A percentile compares a stretch with the other conserved stretches of the same genome.
Evolutionary conservation across 2,329 filamentous ascomycete species (phyloP).

Genomic region (Huntiella bhutanensis): DNA sequence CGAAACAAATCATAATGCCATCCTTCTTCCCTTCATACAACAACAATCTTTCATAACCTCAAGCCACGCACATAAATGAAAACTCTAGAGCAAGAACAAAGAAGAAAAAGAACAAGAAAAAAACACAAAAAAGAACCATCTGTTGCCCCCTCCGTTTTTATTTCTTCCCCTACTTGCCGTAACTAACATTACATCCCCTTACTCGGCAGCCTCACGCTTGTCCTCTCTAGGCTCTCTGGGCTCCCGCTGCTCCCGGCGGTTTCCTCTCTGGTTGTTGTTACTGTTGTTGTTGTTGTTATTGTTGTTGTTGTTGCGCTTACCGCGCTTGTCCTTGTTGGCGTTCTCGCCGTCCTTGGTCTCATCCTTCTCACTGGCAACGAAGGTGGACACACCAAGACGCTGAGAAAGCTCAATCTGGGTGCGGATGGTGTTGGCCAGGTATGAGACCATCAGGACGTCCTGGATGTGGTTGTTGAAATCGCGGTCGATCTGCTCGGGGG

Average conservation of each 20-base stretch:
- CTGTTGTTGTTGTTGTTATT: conserved; percentile 22
- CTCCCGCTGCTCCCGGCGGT: conserved; percentile 19
- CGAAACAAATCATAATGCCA: too few species aligned
- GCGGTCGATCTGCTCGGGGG: conserved; percentile 72
- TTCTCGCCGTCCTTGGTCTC: conserved; percentile 27
- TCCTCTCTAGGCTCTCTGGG: conserved; percentile 11
- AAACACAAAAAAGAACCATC: background rate
- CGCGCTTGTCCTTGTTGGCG: conserved; percentile 28
- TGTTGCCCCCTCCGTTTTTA: conserved; percentile 9
- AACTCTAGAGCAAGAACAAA: background rate
- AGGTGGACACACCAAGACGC: conserved; percentile 64
- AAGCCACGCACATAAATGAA: too few species aligned
- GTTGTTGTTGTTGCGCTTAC: conserved; percentile 25
- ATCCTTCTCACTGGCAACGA: conserved; percentile 32
- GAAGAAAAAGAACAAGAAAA: background rate
- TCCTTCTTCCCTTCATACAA: too few species aligned
- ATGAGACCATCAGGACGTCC: conserved; percentile 94
- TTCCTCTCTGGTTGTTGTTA: conserved; percentile 28
- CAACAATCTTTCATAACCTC: too few species aligned
- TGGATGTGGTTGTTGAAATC: conserved; percentile 99
- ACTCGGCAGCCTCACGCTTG: conserved; percentile 17
- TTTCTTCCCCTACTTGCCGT: background rate
- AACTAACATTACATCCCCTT: conserved; percentile 13
- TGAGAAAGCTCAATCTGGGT: conserved; percentile 98
- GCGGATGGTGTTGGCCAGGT: conserved; percentile 95